Conservation (phyloP, 2,329 filamentous ascomycete genomes). For the Colletotrichum sp. region DNA sequence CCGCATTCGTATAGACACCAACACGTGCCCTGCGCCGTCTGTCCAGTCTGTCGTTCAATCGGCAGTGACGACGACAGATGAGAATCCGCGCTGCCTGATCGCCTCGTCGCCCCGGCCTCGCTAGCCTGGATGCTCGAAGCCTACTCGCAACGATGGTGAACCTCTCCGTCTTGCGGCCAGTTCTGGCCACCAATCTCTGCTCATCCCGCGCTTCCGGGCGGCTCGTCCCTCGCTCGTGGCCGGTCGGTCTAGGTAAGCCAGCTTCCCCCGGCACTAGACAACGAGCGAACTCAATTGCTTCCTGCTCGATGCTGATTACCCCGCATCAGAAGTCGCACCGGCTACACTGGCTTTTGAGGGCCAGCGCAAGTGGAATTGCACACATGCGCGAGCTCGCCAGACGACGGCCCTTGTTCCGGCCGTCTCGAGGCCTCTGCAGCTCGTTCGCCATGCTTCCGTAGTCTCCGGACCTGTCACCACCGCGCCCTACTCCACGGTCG, state of each 20-base stretch:
- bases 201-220: slow-evolving; percentile 1
- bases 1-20: neutral
- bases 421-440: slow-evolving; percentile 35
- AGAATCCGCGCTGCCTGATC: neutral
- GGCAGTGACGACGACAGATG: slow-evolving; percentile 12
- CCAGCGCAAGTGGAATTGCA: slow-evolving; percentile 40
- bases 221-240: slow-evolving; percentile 8
- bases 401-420: slow-evolving; percentile 31
- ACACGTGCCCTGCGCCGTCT: neutral
- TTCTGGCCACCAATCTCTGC: slow-evolving; percentile 10
- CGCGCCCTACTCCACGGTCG: slow-evolving; percentile 44
- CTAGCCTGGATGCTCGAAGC: slow-evolving; percentile 15
- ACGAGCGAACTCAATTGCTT: neutral
- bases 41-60: neutral
- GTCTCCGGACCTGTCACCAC: slow-evolving; percentile 24
- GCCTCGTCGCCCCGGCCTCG: slow-evolving; percentile 5
- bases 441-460: slow-evolving; percentile 45
- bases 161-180: slow-evolving; percentile 15
- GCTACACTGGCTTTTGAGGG: neutral
- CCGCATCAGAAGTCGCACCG: neutral
- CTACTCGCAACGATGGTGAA: slow-evolving; percentile 9
- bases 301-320: neutral
- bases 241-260: slow-evolving; percentile 2
- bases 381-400: slow-evolving; percentile 36
- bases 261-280: neutral